phyloP scores from a whole-genome alignment of 2,329 filamentous ascomycete species.

The Xenoacremonium recifei region DNA sequence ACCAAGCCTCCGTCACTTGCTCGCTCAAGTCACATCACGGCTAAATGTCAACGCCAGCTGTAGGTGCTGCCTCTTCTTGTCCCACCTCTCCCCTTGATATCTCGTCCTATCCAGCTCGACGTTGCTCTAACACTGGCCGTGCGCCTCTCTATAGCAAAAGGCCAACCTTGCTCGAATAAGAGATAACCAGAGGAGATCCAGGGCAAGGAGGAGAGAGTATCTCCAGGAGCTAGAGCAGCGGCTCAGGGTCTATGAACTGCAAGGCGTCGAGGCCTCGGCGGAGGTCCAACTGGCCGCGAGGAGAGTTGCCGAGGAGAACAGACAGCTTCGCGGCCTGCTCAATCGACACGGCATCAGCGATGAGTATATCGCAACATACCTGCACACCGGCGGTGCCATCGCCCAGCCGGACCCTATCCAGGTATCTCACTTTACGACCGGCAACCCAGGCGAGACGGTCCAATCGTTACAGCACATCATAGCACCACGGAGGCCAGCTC shows the following conservation, averaged over 20 bases:
- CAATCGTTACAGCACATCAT: conserved; percentile 38
- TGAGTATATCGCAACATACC: conserved; percentile 47
- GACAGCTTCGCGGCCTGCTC: conserved; percentile 58
- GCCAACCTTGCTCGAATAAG: conserved; percentile 58
- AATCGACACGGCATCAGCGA: conserved; percentile 56
- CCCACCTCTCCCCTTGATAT: conserved; percentile 2
- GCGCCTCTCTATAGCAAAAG: conserved; percentile 30
- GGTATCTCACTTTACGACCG: conserved; percentile 18
- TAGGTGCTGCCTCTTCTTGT: conserved; percentile 19
- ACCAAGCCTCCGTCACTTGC: conserved; percentile 10
- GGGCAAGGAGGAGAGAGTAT: conserved; percentile 72
- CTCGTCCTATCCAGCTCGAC: conserved; percentile 14
- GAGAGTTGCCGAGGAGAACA: conserved; percentile 69
- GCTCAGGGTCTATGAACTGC: conserved; percentile 57
- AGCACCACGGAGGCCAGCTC: conserved; percentile 32
- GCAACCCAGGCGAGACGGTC: conserved; percentile 24
- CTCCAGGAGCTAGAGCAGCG: conserved; percentile 66
- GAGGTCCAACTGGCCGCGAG: conserved; percentile 71
- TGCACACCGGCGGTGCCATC: conserved; percentile 24
- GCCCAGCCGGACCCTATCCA: conserved; percentile 18
- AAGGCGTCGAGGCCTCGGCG: conserved; percentile 66
- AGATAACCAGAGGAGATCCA: conserved; percentile 75
- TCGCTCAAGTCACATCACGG: conserved; percentile 18
- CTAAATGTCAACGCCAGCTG: conserved; percentile 32
- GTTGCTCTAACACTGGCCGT: conserved; percentile 14